These are phyloP conservation scores for Monosporascus sp. DNA, from an alignment of 2,329 filamentous ascomycete species.

Conservation along the genomic window DNA sequence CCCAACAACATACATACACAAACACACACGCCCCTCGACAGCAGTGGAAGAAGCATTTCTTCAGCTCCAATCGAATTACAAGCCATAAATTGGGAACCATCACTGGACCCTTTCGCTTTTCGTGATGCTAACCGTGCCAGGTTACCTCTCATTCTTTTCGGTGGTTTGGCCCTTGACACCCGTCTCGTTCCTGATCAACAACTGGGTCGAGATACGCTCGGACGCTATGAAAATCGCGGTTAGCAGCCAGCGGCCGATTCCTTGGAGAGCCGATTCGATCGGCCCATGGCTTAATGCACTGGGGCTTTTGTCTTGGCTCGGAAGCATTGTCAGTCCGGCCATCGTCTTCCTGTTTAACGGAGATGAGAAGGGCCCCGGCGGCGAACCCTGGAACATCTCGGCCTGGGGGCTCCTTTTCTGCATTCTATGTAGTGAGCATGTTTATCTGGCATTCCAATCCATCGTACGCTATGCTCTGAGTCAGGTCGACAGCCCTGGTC, in stretches of 20 bases:
- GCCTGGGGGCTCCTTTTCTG: slow-evolving; percentile 76
- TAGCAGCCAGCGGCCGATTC: slow-evolving; percentile 82
- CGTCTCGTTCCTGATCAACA: slow-evolving; percentile 84
- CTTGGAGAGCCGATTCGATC: slow-evolving; percentile 87
- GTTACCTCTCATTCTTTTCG: slow-evolving; percentile 86
- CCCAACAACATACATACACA: no score
- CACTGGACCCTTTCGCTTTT: no score
- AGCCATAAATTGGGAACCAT: no score
- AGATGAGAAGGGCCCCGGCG: slow-evolving; percentile 57
- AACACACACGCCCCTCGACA: neutral
- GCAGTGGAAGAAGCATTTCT: no score
- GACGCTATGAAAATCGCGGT: slow-evolving; percentile 93
- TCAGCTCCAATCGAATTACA: no score
- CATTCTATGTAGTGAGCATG: slow-evolving; percentile 81
- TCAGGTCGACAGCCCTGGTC: slow-evolving; percentile 78
- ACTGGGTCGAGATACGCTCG: slow-evolving; percentile 90
- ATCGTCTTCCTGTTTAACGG: slow-evolving; percentile 85
- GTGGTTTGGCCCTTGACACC: slow-evolving; percentile 93
- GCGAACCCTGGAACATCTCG: slow-evolving; percentile 64
- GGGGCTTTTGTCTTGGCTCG: slow-evolving; percentile 88
- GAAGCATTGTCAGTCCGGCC: slow-evolving; percentile 79
- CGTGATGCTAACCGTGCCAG: slow-evolving; percentile 31
- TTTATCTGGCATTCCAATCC: slow-evolving; percentile 75
- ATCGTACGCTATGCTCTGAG: slow-evolving; percentile 66
- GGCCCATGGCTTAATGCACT: slow-evolving; percentile 86